Evolutionary conservation across 108 stramenopile genomes (phyloP), one percentile per base, ranked within the genome.

Genomic region (Halocafeteria seosinensis): DNA sequence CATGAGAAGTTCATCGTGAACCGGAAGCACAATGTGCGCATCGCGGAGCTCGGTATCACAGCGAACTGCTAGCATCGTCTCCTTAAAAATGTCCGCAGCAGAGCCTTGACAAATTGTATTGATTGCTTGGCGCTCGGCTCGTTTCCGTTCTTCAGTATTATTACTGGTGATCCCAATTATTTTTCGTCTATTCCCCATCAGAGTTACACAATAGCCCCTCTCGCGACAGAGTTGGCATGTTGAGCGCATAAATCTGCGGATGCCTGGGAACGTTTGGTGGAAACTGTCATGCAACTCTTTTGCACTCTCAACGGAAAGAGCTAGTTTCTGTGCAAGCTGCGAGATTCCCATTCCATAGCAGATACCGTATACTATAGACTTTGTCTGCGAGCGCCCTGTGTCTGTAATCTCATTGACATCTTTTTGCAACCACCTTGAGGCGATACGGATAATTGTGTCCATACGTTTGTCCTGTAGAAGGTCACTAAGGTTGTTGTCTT

Each of bases 1-100:
- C 13, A 50, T 32, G 17, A 63, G 33, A 11, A 63, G 35, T 24
- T 63, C 62, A 21, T 63, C 62, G 50, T 63, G 62, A 50, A 63
- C 24, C 1, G 13, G 38, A 11, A 38, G 42, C 11, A 55, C 9
- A 28, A 55, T 31, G 32, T 5, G 53, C 29, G 5, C 53, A 31
- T 11, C 5, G 9, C 11, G 5, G 8, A 31, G 53, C 30, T 55
- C 53, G 32, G 5, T 8, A 28, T 31, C 9, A 5, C 32, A 5
- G 53, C 53, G 5, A 25, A 63, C 5, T 13, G 21, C 2, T 32
- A 63, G 35, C 35, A 63, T 4, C 13, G 62, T 6, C 2, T 5
- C 9, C 61, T 62, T 62, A 32, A 63, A 4, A 13, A 63, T 1
- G 24, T 63, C 62, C 1, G 50, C 50, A 9, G 62, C 62, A 2